A percentile compares a stretch with the other conserved stretches of the same genome.
Conservation (phyloP, 1,284 basidiomycete species). For the Amylostereum chailletii region DNA sequence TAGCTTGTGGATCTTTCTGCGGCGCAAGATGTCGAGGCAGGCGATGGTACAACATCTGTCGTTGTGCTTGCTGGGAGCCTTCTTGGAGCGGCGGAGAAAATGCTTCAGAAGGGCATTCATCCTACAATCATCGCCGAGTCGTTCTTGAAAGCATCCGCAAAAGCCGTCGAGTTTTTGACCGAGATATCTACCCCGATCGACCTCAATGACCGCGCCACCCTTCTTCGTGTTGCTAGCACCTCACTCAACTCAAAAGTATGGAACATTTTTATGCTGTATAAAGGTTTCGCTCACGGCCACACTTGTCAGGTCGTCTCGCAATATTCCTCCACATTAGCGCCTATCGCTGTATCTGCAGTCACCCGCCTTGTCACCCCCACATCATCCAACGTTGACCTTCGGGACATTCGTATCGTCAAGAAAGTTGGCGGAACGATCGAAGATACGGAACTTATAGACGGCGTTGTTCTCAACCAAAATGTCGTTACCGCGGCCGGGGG, state of each 20-base stretch:
- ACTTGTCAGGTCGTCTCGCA: conserved; percentile 86
- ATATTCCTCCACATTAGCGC: conserved; percentile 95
- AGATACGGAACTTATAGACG: conserved; percentile 95
- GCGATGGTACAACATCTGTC: conserved; percentile 98
- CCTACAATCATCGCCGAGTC: conserved; percentile 97
- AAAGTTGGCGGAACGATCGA: conserved; percentile 99
- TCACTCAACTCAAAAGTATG: conserved; percentile 92
- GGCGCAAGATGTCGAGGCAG: conserved; percentile 98
- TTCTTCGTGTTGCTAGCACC: conserved; percentile 91
- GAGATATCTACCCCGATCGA: conserved; percentile 93
- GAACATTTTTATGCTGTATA: background rate
- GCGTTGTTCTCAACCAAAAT: conserved; percentile 94
- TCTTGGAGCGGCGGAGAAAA: conserved; percentile 92
- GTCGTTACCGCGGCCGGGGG: conserved; percentile 88
- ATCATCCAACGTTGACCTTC: conserved; percentile 91
- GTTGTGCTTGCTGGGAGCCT: conserved; percentile 95
- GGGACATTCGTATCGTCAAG: conserved; percentile 95
- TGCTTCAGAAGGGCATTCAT: conserved; percentile 95
- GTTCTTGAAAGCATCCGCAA: conserved; percentile 87
- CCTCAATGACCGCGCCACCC: conserved; percentile 78
- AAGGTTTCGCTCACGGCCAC: background rate
- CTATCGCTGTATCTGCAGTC: conserved; percentile 96
- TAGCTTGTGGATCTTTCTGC: conserved; percentile 95
- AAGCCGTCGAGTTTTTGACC: conserved; percentile 90
- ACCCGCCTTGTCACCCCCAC: conserved; percentile 80